phyloP scores from a whole-genome alignment of 805 yeast species.

The Brettanomyces bruxellensis region DNA sequence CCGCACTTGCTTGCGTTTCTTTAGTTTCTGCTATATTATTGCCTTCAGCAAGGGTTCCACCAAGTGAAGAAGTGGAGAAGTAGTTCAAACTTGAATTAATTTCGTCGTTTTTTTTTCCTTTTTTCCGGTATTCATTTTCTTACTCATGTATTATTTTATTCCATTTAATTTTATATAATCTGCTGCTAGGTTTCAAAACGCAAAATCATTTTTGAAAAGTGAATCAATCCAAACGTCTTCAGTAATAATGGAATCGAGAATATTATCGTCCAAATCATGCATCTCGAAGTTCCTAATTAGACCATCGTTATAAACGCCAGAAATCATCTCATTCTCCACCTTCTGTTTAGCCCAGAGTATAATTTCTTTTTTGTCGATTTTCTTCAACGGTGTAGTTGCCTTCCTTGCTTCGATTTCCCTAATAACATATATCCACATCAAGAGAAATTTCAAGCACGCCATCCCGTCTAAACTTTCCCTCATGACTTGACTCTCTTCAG shows the following conservation, averaged over 20 bases:
- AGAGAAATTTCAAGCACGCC: neutral
- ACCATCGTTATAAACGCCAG: neutral
- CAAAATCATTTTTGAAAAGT: neutral
- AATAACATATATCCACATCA: neutral
- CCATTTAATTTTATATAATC: too few relatives aligned
- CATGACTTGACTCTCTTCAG: neutral
- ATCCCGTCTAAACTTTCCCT: neutral
- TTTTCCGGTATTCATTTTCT: too few relatives aligned
- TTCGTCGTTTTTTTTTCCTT: too few relatives aligned
- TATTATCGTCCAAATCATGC: neutral
- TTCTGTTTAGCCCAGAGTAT: neutral
- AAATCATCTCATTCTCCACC: neutral
- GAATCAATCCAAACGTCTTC: neutral
- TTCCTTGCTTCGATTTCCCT: neutral
- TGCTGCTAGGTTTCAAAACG: too few relatives aligned
- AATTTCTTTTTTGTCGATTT: neutral
- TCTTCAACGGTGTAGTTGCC: neutral
- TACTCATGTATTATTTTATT: too few relatives aligned
- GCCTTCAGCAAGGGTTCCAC: conserved; percentile 35
- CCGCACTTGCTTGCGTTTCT: conserved; percentile 29
- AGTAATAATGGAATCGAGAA: neutral
- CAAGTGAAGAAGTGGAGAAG: conserved; percentile 3
- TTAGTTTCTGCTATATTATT: conserved; percentile 27
- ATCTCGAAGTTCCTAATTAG: neutral
- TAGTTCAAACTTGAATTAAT: neutral